These are phyloP conservation scores for Monilinia polystroma DNA, from an alignment of 2,329 filamentous ascomycete species.

Conservation along the genomic window DNA sequence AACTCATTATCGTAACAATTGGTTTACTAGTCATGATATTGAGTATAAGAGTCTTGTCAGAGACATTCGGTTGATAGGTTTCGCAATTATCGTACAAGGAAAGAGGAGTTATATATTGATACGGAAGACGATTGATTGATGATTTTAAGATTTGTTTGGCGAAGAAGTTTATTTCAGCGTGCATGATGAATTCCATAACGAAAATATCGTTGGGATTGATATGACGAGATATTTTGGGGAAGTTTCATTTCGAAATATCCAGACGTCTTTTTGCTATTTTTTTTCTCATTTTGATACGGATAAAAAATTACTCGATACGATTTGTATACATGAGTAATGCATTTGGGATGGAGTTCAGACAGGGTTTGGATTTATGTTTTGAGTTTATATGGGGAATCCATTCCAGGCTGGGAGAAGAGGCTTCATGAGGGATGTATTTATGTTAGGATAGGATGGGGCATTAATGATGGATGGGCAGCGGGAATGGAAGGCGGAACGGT, in stretches of 20 bases:
- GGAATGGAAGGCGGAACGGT: background rate
- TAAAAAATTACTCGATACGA: constrained; percentile 18
- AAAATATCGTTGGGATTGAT: constrained; percentile 21
- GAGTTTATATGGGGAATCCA: background rate
- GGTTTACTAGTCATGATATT: constrained; percentile 95
- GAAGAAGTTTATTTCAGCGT: constrained; percentile 20
- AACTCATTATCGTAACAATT: constrained; percentile 94
- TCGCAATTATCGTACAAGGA: background rate
- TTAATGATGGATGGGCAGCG: constrained; percentile 8
- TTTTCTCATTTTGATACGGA: constrained; percentile 9
- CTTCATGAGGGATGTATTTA: constrained; percentile 1
- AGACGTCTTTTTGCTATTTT: constrained; percentile 1
- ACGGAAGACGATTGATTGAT: constrained; percentile 12
- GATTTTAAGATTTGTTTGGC: constrained; percentile 20
- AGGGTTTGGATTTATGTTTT: constrained; percentile 16
- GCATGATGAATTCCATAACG: constrained; percentile 17
- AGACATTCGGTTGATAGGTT: constrained; percentile 43
- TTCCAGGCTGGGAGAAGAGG: background rate
- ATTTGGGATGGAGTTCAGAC: constrained; percentile 16
- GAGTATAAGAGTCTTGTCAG: constrained; percentile 77
- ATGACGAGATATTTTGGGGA: constrained; percentile 5
- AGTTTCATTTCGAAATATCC: constrained; percentile 8
- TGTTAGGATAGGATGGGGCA: constrained; percentile 10
- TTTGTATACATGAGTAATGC: constrained; percentile 21
- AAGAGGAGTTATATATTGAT: constrained; percentile 19